phyloP scores from a whole-genome alignment of 2,329 filamentous ascomycete species.

The Colletotrichum shisoi region DNA sequence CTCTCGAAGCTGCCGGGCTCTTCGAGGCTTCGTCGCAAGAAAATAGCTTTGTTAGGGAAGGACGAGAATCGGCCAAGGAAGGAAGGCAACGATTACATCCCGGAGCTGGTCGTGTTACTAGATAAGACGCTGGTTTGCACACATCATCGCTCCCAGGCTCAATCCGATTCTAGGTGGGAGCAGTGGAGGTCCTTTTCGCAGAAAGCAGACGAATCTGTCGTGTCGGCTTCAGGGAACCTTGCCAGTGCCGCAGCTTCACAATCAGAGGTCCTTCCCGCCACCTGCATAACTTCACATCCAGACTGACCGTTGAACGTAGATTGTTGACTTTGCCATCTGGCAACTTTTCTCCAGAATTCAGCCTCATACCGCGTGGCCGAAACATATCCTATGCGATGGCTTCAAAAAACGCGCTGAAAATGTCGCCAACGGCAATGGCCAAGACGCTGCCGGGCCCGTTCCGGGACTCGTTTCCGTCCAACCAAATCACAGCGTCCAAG shows the following conservation, averaged over 20 bases:
- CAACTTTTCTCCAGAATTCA: constrained; percentile 71
- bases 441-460: constrained; percentile 52
- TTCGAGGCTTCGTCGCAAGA: constrained; percentile 69
- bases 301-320: constrained; percentile 55
- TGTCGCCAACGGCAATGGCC: constrained; percentile 45
- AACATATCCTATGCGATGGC: constrained; percentile 84
- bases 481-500: constrained; percentile 73
- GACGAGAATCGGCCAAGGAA: constrained; percentile 38
- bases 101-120: constrained; percentile 64
- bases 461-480: constrained; percentile 71
- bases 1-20: constrained; percentile 70
- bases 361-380: constrained; percentile 59
- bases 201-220: constrained; percentile 64
- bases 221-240: constrained; percentile 60
- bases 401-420: constrained; percentile 63
- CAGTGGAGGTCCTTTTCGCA: constrained; percentile 71
- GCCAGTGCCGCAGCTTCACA: constrained; percentile 62
- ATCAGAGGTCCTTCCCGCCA: constrained; percentile 62
- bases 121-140: constrained; percentile 74
- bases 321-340: constrained; percentile 81
- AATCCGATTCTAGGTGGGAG: constrained; percentile 55
- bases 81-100: constrained; percentile 48
- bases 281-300: neutral
- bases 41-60: constrained; percentile 58
- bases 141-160: constrained; percentile 9